A percentile compares a stretch with the other conserved stretches of the same genome.
Evolutionary conservation across 352 stramenopile genomes (phyloP).

Genomic region (Phytophthora constricta): DNA sequence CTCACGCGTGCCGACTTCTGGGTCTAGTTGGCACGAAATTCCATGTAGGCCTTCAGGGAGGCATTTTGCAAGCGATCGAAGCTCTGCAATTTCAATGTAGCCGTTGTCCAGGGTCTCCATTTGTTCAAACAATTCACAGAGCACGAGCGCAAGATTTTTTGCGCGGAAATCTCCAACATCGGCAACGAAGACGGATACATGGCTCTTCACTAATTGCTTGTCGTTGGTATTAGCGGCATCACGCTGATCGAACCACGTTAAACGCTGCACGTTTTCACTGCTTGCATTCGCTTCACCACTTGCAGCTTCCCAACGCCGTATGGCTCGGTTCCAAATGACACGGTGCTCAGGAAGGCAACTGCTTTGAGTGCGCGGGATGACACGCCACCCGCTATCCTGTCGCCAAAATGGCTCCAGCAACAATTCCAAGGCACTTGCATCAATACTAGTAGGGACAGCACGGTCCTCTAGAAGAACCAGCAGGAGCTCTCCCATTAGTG

Average conservation of each 20-base stretch:
- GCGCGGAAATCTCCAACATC: slow-evolving; percentile 39
- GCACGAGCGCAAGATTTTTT: slow-evolving; percentile 44
- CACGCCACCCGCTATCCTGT: slow-evolving; percentile 26
- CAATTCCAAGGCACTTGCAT: slow-evolving; percentile 40
- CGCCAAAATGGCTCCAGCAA: slow-evolving; percentile 64
- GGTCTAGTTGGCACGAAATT: slow-evolving; percentile 12
- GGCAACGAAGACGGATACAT: neutral
- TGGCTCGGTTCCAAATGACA: slow-evolving; percentile 71
- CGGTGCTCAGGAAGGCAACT: slow-evolving; percentile 42
- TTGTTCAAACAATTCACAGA: slow-evolving; percentile 76
- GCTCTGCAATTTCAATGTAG: slow-evolving; percentile 73
- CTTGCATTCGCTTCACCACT: slow-evolving; percentile 4
- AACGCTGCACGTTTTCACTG: neutral
- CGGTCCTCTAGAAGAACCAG: slow-evolving; percentile 52
- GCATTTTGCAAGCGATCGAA: slow-evolving; percentile 67
- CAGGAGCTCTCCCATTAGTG: slow-evolving; percentile 60
- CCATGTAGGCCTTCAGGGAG: slow-evolving; percentile 5
- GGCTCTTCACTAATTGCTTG: neutral
- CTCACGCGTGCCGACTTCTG: slow-evolving; percentile 27
- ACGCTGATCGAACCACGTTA: neutral
- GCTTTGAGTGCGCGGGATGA: slow-evolving; percentile 27
- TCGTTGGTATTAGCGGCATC: neutral
- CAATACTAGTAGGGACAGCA: slow-evolving; percentile 21
- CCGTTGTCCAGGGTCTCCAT: slow-evolving; percentile 68
- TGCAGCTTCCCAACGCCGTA: slow-evolving; percentile 59